These are phyloP conservation scores for Exophiala viscosa DNA, from an alignment of 2,329 filamentous ascomycete genomes.

Conservation along the genomic window DNA sequence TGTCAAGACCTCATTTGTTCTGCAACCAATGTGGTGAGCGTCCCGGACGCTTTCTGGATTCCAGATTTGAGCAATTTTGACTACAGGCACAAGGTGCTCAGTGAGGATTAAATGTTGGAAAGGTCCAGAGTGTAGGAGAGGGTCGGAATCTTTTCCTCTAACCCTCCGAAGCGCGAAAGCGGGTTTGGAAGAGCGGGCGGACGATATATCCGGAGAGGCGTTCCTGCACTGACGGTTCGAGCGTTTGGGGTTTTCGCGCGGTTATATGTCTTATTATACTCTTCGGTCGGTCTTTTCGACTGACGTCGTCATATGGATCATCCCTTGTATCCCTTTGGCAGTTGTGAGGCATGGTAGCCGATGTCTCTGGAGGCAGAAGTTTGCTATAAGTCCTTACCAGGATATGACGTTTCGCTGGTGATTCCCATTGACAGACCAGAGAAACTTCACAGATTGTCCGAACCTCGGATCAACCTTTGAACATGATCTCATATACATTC, in stretches of 20 bases:
- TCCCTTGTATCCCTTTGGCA: background rate
- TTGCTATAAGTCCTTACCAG: too few species aligned
- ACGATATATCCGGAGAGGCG: conserved; percentile 1
- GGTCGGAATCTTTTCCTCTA: background rate
- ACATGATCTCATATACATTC: too few species aligned
- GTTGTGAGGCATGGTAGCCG: too few species aligned
- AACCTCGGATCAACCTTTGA: too few species aligned
- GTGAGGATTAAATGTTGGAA: background rate
- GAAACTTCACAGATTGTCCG: too few species aligned
- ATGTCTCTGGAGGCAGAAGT: too few species aligned
- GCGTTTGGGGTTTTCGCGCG: background rate
- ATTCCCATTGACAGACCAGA: too few species aligned
- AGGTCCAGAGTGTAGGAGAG: background rate
- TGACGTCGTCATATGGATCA: background rate
- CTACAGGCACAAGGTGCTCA: background rate
- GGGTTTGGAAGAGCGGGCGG: background rate
- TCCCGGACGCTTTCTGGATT: background rate
- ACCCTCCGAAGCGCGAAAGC: background rate
- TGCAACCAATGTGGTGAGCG: background rate
- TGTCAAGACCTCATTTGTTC: background rate
- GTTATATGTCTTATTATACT: too few species aligned
- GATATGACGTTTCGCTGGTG: too few species aligned
- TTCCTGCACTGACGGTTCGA: background rate
- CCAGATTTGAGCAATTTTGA: background rate
- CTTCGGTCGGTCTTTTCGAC: background rate